A percentile compares a stretch with the other conserved stretches of the same genome.
Evolutionary conservation across 2,329 filamentous ascomycete genomes (phyloP).

Genomic region (Trichocomaceae sp.): DNA sequence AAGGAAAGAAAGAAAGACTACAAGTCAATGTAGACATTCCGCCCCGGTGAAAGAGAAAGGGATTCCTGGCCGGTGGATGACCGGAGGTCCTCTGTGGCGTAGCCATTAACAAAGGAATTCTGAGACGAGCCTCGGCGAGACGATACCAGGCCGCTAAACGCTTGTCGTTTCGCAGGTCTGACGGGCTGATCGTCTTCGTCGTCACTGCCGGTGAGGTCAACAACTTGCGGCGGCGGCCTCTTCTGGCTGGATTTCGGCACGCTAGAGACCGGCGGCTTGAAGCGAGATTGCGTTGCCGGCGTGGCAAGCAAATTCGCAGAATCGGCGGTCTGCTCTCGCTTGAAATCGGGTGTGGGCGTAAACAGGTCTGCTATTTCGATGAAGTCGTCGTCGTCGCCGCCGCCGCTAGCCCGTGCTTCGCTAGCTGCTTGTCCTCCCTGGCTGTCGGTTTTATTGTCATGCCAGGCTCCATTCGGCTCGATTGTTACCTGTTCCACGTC

Average conservation of each 20-base stretch:
- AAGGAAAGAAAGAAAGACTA: not conserved
- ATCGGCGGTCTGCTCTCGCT: conserved; percentile 27
- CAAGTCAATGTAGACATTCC: conserved; percentile 10
- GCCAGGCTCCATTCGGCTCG: conserved; percentile 79
- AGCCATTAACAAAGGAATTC: conserved; percentile 16
- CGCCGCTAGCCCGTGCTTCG: conserved; percentile 23
- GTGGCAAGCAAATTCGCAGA: conserved; percentile 26
- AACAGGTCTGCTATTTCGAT: conserved; percentile 38
- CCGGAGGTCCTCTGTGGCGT: not conserved
- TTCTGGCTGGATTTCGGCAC: conserved; percentile 35
- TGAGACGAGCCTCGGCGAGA: conserved; percentile 20
- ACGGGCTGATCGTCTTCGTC: conserved; percentile 42
- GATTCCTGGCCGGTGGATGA: conserved; percentile 9
- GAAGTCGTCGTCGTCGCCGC: conserved; percentile 20
- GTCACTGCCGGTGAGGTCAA: conserved; percentile 50
- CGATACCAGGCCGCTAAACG: conserved; percentile 20
- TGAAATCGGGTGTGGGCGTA: conserved; percentile 20
- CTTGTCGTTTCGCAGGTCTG: conserved; percentile 32
- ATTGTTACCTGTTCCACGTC: conserved; percentile 80
- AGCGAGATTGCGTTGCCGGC: conserved; percentile 25
- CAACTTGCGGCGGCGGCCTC: conserved; percentile 43
- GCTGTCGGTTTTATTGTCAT: conserved; percentile 40
- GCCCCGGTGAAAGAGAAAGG: conserved; percentile 10
- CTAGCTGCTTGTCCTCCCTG: conserved; percentile 37
- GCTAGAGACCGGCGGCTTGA: not conserved